These are phyloP conservation scores for Scheffersomyces ergatensis DNA, from an alignment of 805 yeast genomes.

Conservation along the genomic window DNA sequence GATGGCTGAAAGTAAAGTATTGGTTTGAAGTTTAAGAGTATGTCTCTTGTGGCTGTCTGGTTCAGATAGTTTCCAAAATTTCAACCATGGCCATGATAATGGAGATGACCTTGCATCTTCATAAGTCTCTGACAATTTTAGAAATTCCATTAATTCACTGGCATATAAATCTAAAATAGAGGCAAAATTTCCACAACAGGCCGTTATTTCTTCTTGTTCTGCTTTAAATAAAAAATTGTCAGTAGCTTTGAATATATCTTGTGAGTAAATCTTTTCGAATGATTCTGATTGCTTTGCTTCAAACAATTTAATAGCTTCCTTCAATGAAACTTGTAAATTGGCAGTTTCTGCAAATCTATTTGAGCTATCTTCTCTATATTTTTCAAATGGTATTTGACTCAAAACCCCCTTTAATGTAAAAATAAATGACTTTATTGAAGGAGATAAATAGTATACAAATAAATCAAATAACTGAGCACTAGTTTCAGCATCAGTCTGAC, in stretches of 20 bases:
- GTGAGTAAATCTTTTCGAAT: slow-evolving; percentile 55
- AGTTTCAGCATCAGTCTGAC: slow-evolving; percentile 18
- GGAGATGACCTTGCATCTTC: slow-evolving; percentile 18
- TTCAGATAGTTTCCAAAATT: slow-evolving; percentile 41
- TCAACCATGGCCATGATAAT: slow-evolving; percentile 51
- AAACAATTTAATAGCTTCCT: slow-evolving; percentile 53
- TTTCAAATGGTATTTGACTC: slow-evolving; percentile 56
- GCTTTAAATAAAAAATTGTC: slow-evolving; percentile 39
- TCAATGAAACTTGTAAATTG: slow-evolving; percentile 46
- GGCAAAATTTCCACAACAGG: slow-evolving; percentile 79
- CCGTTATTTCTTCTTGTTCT: slow-evolving; percentile 78
- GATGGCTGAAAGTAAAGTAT: slow-evolving; percentile 35
- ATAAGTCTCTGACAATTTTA: slow-evolving; percentile 43
- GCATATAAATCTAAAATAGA: slow-evolving; percentile 63
- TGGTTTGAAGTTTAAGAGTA: slow-evolving; percentile 6
- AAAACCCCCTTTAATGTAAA: slow-evolving; percentile 63
- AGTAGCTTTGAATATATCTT: slow-evolving; percentile 45
- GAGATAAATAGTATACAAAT: slow-evolving; percentile 68
- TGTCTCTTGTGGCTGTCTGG: not conserved
- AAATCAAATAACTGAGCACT: slow-evolving; percentile 55
- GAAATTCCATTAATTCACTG: slow-evolving; percentile 49
- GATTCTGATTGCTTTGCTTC: slow-evolving; percentile 56
- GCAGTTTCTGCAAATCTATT: slow-evolving; percentile 37
- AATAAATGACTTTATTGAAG: slow-evolving; percentile 66
- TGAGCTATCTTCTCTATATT: slow-evolving; percentile 17